phyloP scores from a whole-genome alignment of 1,284 basidiomycete genomes.

The Apiotrichum mycotoxinovorans region DNA sequence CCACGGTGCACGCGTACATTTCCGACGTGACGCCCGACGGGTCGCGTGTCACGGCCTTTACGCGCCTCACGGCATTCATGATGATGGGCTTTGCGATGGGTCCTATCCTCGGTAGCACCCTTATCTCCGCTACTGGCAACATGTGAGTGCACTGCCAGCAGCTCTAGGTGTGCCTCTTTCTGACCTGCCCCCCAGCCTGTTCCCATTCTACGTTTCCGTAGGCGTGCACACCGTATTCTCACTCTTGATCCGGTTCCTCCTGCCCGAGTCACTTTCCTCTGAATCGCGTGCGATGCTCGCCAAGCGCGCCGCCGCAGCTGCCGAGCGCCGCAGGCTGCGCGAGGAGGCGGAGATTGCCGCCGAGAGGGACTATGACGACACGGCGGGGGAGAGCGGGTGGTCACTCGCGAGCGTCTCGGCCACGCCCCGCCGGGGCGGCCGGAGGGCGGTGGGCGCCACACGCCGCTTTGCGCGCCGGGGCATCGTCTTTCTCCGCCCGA shows the following conservation, averaged over 20 bases:
- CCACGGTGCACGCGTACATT: slow-evolving; percentile 72
- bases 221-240: slow-evolving; percentile 53
- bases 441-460: slow-evolving; percentile 25
- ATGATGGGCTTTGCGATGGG: slow-evolving; percentile 67
- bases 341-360: slow-evolving; percentile 45
- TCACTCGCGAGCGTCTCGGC: slow-evolving; percentile 11
- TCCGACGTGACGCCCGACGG: slow-evolving; percentile 81
- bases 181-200: slow-evolving; percentile 53
- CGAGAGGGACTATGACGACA: slow-evolving; percentile 29
- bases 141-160: slow-evolving; percentile 48
- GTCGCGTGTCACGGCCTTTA: slow-evolving; percentile 74
- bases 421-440: slow-evolving; percentile 12
- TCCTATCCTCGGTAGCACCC: slow-evolving; percentile 66
- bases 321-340: slow-evolving; percentile 37
- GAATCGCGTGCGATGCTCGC: slow-evolving; percentile 39
- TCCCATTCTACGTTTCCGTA: slow-evolving; percentile 66
- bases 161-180: too few species aligned
- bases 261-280: slow-evolving; percentile 68
- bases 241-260: slow-evolving; percentile 57
- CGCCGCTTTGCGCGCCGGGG: slow-evolving; percentile 35
- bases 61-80: slow-evolving; percentile 59
- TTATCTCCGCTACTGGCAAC: slow-evolving; percentile 61
- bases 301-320: slow-evolving; percentile 37
- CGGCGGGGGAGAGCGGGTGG: slow-evolving; percentile 17
- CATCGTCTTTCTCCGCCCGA: slow-evolving; percentile 62